phyloP scores from a whole-genome alignment of 768 basidiomycete species.

The Tulasnella sp. region DNA sequence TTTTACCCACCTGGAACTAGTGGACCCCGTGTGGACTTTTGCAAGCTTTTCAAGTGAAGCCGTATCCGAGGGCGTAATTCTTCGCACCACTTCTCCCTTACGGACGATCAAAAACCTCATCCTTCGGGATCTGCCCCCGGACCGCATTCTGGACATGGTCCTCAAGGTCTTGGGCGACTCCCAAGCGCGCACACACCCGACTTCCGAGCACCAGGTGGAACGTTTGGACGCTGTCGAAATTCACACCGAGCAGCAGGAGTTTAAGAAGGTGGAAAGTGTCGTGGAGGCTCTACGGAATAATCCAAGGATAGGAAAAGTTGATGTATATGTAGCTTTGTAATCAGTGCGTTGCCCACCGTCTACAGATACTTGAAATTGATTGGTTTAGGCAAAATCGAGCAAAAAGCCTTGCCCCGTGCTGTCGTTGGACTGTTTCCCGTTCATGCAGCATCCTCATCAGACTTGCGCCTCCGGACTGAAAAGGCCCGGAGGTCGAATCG shows the following conservation, averaged over 20 bases:
- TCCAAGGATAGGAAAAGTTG: neutral
- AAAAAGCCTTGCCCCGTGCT: too few relatives aligned
- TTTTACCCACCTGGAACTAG: neutral
- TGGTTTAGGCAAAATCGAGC: too few relatives aligned
- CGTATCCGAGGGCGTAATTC: neutral
- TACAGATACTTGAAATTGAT: too few relatives aligned
- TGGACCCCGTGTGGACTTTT: neutral
- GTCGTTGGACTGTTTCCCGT: too few relatives aligned
- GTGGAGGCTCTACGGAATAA: neutral
- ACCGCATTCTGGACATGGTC: neutral
- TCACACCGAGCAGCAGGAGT: neutral
- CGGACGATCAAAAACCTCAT: neutral
- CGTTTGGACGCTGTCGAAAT: neutral
- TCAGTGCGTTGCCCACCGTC: too few relatives aligned
- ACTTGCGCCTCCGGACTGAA: too few relatives aligned
- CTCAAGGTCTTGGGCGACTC: neutral
- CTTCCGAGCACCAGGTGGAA: neutral
- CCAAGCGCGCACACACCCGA: neutral
- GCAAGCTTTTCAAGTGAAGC: neutral
- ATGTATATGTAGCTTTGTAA: neutral
- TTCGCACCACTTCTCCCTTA: neutral
- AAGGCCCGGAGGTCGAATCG: too few relatives aligned
- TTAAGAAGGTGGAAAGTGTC: neutral
- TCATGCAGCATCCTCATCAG: too few relatives aligned
- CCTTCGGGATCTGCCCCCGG: neutral